A percentile compares a stretch with the other conserved stretches of the same genome.
phyloP scores from a whole-genome alignment of 2,329 filamentous ascomycete genomes.

The Colletotrichum shisoi region DNA sequence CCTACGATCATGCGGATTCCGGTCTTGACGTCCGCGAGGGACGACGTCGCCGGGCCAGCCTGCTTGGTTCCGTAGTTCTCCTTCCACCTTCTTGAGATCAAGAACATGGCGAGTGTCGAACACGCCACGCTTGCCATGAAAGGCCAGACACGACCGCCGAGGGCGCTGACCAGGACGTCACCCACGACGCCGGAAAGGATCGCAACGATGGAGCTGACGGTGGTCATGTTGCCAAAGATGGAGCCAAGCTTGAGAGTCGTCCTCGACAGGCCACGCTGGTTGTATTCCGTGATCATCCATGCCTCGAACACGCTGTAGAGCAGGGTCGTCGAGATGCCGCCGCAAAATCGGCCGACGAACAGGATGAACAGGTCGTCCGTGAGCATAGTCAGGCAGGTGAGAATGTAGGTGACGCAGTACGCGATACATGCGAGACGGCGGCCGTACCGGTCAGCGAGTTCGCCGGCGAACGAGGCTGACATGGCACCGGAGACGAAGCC shows the following conservation, averaged over 20 bases:
- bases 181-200: conserved; percentile 62
- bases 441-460: conserved; percentile 55
- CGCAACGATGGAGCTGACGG: conserved; percentile 63
- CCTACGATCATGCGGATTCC: conserved; percentile 44
- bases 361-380: conserved; percentile 54
- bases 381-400: conserved; percentile 62
- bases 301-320: conserved; percentile 67
- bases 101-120: conserved; percentile 54
- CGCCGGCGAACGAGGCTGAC: conserved; percentile 53
- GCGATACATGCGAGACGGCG: conserved; percentile 60
- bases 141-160: conserved; percentile 60
- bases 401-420: conserved; percentile 62
- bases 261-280: conserved; percentile 54
- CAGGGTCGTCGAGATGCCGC: conserved; percentile 64
- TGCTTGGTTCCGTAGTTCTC: conserved; percentile 45
- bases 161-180: conserved; percentile 57
- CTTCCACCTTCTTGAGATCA: conserved; percentile 56
- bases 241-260: conserved; percentile 55
- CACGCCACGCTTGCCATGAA: conserved; percentile 58
- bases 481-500: conserved; percentile 60
- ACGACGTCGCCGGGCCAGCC: conserved; percentile 16
- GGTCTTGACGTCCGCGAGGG: conserved; percentile 39
- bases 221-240: conserved; percentile 63
- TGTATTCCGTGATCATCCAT: conserved; percentile 68
- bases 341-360: conserved; percentile 62